A percentile compares a stretch with the other conserved stretches of the same genome.
phyloP scores from a whole-genome alignment of 2,329 filamentous ascomycete species.

The Aspergillus eucalypticola region DNA sequence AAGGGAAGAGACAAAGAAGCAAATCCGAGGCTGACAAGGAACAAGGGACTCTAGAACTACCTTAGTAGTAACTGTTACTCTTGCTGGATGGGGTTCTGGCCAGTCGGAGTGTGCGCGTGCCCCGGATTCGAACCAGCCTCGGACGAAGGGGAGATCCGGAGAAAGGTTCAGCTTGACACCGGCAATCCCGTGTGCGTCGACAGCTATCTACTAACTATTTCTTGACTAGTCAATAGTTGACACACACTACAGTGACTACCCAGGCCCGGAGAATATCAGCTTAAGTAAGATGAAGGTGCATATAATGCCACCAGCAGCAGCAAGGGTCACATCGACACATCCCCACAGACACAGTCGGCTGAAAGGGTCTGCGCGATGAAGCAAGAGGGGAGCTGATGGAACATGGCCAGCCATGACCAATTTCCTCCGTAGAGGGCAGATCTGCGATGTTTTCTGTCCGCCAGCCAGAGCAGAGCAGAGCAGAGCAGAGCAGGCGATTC shows the following conservation, averaged over 20 bases:
- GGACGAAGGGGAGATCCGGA: slow-evolving; percentile 35
- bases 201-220: no score
- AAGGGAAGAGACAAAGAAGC: neutral
- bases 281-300: no score
- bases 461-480: no score
- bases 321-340: neutral
- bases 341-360: slow-evolving; percentile 1
- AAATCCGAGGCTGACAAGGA: neutral
- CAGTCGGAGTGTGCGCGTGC: slow-evolving; percentile 8
- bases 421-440: neutral
- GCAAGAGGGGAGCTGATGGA: no score
- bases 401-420: neutral
- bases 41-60: neutral
- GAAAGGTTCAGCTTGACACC: slow-evolving; percentile 20
- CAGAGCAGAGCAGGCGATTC: neutral
- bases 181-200: slow-evolving; percentile 13
- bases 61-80: neutral
- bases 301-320: neutral
- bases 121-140: slow-evolving; percentile 25
- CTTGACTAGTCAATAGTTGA: no score
- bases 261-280: no score
- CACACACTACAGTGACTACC: no score
- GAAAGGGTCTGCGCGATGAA: neutral
- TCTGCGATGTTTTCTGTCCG: neutral
- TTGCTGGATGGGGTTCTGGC: slow-evolving; percentile 3